phyloP scores from a whole-genome alignment of 2,329 filamentous ascomycete genomes.

The Orbilia brochopaga region DNA sequence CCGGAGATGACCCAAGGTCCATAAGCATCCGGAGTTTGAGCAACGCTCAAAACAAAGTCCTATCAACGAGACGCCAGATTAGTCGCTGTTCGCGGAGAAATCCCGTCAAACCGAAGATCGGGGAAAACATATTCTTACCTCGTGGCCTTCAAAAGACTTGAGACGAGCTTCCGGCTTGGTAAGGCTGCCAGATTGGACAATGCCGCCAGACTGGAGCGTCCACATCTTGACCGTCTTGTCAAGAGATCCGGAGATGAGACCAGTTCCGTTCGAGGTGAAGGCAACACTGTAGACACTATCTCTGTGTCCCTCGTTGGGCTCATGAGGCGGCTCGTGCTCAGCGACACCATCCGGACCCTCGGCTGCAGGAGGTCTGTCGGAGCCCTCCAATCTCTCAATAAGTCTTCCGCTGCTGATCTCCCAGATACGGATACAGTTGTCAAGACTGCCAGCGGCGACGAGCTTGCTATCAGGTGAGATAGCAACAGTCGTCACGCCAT shows the following conservation, averaged over 20 bases:
- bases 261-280: slow-evolving; percentile 61
- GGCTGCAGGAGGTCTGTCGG: slow-evolving; percentile 82
- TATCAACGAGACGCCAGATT: slow-evolving; percentile 56
- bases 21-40: slow-evolving; percentile 77
- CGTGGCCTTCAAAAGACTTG: slow-evolving; percentile 95
- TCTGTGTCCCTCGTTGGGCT: slow-evolving; percentile 43
- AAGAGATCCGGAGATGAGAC: slow-evolving; percentile 96
- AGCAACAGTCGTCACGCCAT: slow-evolving; percentile 46
- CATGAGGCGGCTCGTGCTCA: slow-evolving; percentile 79
- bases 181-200: slow-evolving; percentile 69
- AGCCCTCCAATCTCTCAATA: slow-evolving; percentile 65
- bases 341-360: slow-evolving; percentile 71
- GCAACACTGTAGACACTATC: slow-evolving; percentile 61
- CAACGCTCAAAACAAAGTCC: slow-evolving; percentile 97
- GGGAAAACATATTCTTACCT: slow-evolving; percentile 64
- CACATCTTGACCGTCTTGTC: slow-evolving; percentile 80
- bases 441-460: slow-evolving; percentile 39
- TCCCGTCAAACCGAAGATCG: slow-evolving; percentile 29
- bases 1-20: slow-evolving; percentile 95
- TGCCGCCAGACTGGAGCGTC: slow-evolving; percentile 78
- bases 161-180: slow-evolving; percentile 90
- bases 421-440: slow-evolving; percentile 48
- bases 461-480: slow-evolving; percentile 45
- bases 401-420: slow-evolving; percentile 67
- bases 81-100: neutral